These are phyloP conservation scores for Apiospora malaysiana DNA, from an alignment of 2,329 filamentous ascomycete species.

Conservation along the genomic window DNA sequence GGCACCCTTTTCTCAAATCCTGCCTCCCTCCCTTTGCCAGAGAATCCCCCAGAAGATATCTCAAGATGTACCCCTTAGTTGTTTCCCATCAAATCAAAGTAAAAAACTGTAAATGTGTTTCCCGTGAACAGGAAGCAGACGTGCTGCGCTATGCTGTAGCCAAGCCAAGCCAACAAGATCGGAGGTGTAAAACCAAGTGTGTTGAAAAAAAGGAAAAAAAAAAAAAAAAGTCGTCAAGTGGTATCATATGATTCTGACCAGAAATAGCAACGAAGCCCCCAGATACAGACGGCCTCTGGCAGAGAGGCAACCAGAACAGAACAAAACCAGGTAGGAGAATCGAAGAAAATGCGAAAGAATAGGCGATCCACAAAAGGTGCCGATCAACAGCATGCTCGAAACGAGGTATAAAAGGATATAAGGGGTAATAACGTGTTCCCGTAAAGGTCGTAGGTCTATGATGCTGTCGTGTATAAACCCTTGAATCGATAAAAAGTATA, in stretches of 20 bases:
- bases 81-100: background rate
- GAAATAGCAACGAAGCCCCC: conserved; percentile 13
- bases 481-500: background rate
- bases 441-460: conserved; percentile 4
- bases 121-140: background rate
- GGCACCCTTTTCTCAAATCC: background rate
- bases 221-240: conserved; percentile 20
- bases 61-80: background rate
- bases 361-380: background rate
- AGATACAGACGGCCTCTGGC: background rate
- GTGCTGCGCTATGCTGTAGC: conserved; percentile 19
- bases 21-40: background rate
- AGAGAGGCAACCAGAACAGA: background rate
- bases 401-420: conserved; percentile 6
- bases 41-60: background rate
- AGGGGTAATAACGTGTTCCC: conserved; percentile 2
- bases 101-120: background rate
- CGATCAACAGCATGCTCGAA: conserved; percentile 1
- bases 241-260: conserved; percentile 21
- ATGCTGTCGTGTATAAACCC: background rate
- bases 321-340: background rate
- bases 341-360: background rate
- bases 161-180: conserved; percentile 6
- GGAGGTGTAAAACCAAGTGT: background rate
- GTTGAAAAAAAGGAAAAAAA: background rate